Conservation (phyloP, 306 rosid genomes). For the Acacia acuminata region DNA sequence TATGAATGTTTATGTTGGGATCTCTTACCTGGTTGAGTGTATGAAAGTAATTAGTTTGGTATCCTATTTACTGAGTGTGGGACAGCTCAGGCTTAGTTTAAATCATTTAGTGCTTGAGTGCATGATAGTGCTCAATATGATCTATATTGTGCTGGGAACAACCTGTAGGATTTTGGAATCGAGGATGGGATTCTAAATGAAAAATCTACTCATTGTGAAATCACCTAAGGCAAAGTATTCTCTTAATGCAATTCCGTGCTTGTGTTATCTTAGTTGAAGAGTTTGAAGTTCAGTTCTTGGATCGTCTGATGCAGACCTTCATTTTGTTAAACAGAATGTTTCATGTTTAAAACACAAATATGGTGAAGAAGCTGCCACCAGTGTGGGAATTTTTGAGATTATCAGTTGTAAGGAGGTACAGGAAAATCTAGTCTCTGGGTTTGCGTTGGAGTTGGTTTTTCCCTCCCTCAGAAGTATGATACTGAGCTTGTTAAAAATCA, state of each 20-base stretch:
- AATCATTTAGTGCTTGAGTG: neutral
- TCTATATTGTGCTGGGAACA: constrained; percentile 1
- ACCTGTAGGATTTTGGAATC: neutral
- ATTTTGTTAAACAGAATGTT: constrained; percentile 46
- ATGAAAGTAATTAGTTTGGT: neutral
- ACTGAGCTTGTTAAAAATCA: neutral
- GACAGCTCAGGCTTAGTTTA: constrained; percentile 16
- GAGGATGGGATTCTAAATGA: neutral
- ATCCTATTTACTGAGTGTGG: neutral
- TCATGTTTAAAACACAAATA: constrained; percentile 41
- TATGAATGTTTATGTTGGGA: neutral
- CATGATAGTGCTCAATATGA: constrained; percentile 7
- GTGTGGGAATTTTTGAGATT: constrained; percentile 57
- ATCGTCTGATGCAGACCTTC: constrained; percentile 34
- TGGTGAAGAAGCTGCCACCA: constrained; percentile 48
- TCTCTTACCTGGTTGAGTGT: constrained; percentile 17
- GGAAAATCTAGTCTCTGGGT: constrained; percentile 33
- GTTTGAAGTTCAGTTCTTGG: constrained; percentile 24
- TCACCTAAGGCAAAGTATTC: neutral
- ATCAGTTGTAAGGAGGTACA: constrained; percentile 54
- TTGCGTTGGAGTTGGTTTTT: constrained; percentile 14
- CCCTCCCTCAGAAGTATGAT: constrained; percentile 17
- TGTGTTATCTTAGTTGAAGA: constrained; percentile 26
- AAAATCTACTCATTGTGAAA: constrained; percentile 4
- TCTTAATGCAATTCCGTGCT: neutral